phyloP scores from a whole-genome alignment of 371 early-diverging fungal genomes.

The Mortierella sp. region DNA sequence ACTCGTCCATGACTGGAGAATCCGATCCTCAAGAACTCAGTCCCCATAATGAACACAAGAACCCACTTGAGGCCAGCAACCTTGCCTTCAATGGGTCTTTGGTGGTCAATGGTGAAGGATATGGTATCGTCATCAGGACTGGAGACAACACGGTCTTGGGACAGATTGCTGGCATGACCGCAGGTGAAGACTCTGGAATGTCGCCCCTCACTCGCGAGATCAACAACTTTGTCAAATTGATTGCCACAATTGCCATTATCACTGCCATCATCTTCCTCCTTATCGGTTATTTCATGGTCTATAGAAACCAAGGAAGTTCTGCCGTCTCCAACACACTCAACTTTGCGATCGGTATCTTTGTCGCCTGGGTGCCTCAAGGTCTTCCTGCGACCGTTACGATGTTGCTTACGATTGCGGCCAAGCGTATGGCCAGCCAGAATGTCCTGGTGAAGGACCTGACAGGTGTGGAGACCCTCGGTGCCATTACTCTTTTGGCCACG shows the following conservation, averaged over 20 bases:
- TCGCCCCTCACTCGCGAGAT: constrained; percentile 85
- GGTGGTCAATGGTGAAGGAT: constrained; percentile 87
- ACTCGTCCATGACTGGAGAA: constrained; percentile 95
- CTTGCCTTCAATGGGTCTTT: constrained; percentile 89
- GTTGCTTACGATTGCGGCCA: constrained; percentile 91
- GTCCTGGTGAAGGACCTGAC: constrained; percentile 94
- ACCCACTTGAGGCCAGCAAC: constrained; percentile 91
- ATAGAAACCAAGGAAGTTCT: constrained; percentile 59
- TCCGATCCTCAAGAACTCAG: constrained; percentile 88
- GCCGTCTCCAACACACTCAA: constrained; percentile 74
- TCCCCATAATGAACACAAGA: constrained; percentile 65
- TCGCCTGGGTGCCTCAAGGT: constrained; percentile 92
- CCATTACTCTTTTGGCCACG: constrained; percentile 92
- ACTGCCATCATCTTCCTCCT: constrained; percentile 82
- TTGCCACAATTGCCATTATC: constrained; percentile 81
- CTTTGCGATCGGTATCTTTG: constrained; percentile 90
- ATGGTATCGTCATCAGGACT: constrained; percentile 90
- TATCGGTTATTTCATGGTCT: constrained; percentile 63
- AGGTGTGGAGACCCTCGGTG: constrained; percentile 95
- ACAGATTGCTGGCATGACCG: constrained; percentile 91
- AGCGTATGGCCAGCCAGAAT: constrained; percentile 88
- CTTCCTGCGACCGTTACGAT: constrained; percentile 90
- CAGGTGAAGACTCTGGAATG: constrained; percentile 73
- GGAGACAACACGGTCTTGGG: constrained; percentile 94
- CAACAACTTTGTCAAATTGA: constrained; percentile 83